phyloP scores from a whole-genome alignment of 805 yeast species.

The Starmerella bacillaris region DNA sequence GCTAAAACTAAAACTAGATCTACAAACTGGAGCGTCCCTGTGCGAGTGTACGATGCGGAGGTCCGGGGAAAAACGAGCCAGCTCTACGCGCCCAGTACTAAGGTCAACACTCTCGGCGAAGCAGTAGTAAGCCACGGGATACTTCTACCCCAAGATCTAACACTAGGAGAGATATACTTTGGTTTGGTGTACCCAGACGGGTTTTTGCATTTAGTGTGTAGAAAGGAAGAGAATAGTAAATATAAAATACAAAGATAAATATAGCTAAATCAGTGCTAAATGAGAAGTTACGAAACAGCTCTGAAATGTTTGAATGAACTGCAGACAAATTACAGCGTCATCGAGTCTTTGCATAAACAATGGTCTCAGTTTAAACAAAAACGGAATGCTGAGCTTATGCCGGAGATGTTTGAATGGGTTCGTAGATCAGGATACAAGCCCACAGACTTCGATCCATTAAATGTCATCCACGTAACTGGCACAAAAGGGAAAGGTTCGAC shows the following conservation, averaged over 20 bases:
- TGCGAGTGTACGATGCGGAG: conserved; percentile 4
- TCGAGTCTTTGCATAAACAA: conserved; percentile 60
- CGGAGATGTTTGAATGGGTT: conserved; percentile 73
- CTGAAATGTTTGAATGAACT: conserved; percentile 63
- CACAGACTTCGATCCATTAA: conserved; percentile 50
- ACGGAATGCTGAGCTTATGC: conserved; percentile 40
- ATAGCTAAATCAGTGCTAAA: background rate
- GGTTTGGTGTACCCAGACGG: conserved; percentile 42
- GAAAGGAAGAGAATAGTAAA: background rate
- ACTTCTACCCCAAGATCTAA: conserved; percentile 31
- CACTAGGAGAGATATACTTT: conserved; percentile 31
- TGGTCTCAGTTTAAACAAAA: conserved; percentile 36
- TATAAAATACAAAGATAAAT: background rate
- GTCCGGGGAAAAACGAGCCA: background rate
- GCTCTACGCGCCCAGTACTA: too few relatives aligned
- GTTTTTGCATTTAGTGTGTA: conserved; percentile 31
- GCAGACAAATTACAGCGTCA: conserved; percentile 79
- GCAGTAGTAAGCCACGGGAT: too few relatives aligned
- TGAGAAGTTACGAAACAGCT: conserved; percentile 40
- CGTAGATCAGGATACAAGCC: conserved; percentile 51
- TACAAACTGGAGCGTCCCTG: conserved; percentile 3
- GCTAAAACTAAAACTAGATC: background rate
- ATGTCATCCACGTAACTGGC: conserved; percentile 84
- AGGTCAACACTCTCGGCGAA: too few relatives aligned
- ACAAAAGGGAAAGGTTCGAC: conserved; percentile 98